These are phyloP conservation scores for Colletotrichum eremochloae DNA, from an alignment of 2,329 filamentous ascomycete genomes.

Conservation along the genomic window DNA sequence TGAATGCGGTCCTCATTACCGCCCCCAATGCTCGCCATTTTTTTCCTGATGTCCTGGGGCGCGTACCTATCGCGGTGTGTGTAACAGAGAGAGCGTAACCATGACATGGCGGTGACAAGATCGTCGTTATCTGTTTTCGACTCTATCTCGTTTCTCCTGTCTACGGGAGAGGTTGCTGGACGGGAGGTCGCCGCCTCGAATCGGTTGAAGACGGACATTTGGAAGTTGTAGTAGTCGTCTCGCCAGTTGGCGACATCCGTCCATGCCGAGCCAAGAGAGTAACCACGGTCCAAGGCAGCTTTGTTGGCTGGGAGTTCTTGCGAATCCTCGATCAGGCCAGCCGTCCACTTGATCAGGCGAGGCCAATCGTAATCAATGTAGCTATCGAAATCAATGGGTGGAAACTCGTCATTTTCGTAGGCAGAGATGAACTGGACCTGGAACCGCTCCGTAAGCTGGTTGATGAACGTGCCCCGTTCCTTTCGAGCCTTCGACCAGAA, in stretches of 20 bases:
- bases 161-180: constrained; percentile 56
- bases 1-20: constrained; percentile 52
- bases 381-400: constrained; percentile 73
- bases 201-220: constrained; percentile 68
- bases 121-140: constrained; percentile 43
- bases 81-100: constrained; percentile 70
- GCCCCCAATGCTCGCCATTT: constrained; percentile 63
- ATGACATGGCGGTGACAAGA: constrained; percentile 65
- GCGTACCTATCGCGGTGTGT: constrained; percentile 65
- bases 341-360: constrained; percentile 74
- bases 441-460: constrained; percentile 72
- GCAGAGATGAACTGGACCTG: constrained; percentile 75
- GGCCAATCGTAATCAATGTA: constrained; percentile 77
- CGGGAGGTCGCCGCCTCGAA: constrained; percentile 67
- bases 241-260: constrained; percentile 60
- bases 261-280: constrained; percentile 55
- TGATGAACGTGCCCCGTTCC: constrained; percentile 65
- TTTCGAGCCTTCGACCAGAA: constrained; percentile 68
- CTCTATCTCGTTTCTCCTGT: constrained; percentile 28
- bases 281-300: constrained; percentile 59
- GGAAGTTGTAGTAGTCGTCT: constrained; percentile 68
- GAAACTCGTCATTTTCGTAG: constrained; percentile 73
- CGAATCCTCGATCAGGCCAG: constrained; percentile 49
- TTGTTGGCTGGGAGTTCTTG: constrained; percentile 63
- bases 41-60: constrained; percentile 61